Conservation (phyloP, 2,329 filamentous ascomycete species). For the Amylocarpus encephaloides region DNA sequence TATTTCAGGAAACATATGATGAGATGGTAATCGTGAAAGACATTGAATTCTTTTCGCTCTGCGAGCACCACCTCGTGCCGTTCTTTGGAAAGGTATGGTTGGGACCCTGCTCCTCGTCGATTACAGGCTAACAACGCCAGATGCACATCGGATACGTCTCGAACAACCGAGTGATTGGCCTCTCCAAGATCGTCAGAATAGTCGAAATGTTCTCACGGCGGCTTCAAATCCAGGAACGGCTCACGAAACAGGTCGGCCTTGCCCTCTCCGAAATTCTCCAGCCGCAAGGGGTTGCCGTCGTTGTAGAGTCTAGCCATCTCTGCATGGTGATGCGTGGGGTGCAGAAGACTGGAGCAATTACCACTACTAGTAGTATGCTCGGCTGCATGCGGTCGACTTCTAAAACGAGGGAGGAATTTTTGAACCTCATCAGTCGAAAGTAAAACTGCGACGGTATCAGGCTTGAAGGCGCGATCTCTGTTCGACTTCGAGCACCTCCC, state of each 20-base stretch:
- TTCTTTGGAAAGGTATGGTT: constrained; percentile 77
- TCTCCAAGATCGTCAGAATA: constrained; percentile 88
- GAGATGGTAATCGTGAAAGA: constrained; percentile 50
- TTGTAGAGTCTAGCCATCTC: constrained; percentile 89
- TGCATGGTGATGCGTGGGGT: constrained; percentile 78
- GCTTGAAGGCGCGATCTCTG: no score
- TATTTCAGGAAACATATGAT: constrained; percentile 82
- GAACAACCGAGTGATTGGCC: constrained; percentile 77
- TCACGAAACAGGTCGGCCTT: constrained; percentile 88
- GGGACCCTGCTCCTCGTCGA: constrained; percentile 6
- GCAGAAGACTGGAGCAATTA: constrained; percentile 58
- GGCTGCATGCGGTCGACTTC: constrained; percentile 60
- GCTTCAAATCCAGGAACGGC: constrained; percentile 85
- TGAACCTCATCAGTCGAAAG: constrained; percentile 41
- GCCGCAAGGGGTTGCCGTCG: constrained; percentile 51
- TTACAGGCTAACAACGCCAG: constrained; percentile 36
- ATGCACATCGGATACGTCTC: constrained; percentile 99
- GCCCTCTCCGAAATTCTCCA: constrained; percentile 77
- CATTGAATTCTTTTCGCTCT: constrained; percentile 86
- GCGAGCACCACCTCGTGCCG: constrained; percentile 92
- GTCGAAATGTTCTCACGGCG: constrained; percentile 91
- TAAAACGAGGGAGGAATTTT: constrained; percentile 63
- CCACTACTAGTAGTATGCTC: constrained; percentile 59
- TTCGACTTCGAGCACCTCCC: no score
- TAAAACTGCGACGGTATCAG: constrained; percentile 7